Percentiles rank a stretch among this genome's conserved stretches.
phyloP scores from a whole-genome alignment of 2,329 filamentous ascomycete genomes.

The Arthrobotrys sphaeroides region DNA sequence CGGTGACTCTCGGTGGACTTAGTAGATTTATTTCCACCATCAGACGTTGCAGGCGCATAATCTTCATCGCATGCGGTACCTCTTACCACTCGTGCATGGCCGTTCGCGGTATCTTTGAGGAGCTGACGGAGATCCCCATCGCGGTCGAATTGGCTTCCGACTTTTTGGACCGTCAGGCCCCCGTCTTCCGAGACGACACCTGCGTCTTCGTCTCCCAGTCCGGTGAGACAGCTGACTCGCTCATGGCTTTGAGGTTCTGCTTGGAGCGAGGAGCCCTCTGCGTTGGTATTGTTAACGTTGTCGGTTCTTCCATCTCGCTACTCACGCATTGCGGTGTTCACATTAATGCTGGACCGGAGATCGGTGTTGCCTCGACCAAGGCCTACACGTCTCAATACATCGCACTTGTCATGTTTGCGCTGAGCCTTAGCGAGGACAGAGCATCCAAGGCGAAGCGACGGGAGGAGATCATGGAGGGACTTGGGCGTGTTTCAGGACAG shows the following conservation, averaged over 20 bases:
- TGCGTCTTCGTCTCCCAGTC: constrained; percentile 99
- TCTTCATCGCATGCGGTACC: constrained; percentile 98
- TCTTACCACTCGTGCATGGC: constrained; percentile 99
- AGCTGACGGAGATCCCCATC: constrained; percentile 97
- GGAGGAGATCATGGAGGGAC: constrained; percentile 94
- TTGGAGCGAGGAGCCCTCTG: constrained; percentile 96
- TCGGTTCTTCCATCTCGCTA: constrained; percentile 97
- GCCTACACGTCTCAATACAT: constrained; percentile 99
- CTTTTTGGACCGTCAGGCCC: constrained; percentile 94
- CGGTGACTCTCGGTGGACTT: constrained; percentile 92
- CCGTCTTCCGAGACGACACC: constrained; percentile 97
- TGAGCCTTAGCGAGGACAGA: constrained; percentile 95
- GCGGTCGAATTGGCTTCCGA: constrained; percentile 96
- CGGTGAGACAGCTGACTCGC: constrained; percentile 95
- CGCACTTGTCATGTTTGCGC: constrained; percentile 99
- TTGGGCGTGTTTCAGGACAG: constrained; percentile 85
- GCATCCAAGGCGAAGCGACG: constrained; percentile 91
- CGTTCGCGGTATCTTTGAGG: constrained; percentile 95
- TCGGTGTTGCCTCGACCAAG: constrained; percentile 98
- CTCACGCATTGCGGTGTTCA: constrained; percentile 99
- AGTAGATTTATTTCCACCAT: constrained; percentile 97
- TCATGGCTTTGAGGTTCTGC: constrained; percentile 97
- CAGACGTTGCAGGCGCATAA: constrained; percentile 93
- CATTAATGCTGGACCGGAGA: constrained; percentile 98
- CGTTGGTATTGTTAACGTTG: constrained; percentile 97